phyloP scores from a whole-genome alignment of 805 yeast species.

The Ogataea ramenticola region DNA sequence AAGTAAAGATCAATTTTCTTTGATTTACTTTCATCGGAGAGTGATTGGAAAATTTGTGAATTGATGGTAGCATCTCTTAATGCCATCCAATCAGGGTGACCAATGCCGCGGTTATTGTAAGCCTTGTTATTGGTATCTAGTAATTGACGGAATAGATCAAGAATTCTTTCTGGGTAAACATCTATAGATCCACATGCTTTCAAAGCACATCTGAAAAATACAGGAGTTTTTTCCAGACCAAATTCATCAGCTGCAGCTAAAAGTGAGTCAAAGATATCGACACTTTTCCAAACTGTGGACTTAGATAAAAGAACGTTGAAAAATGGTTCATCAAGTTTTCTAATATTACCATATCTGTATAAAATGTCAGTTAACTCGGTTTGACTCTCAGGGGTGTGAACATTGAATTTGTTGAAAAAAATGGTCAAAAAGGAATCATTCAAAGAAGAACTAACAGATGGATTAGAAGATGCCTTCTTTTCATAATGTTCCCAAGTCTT shows the following conservation, averaged over 20 bases:
- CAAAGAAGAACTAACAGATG: conserved; percentile 64
- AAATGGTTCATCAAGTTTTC: conserved; percentile 71
- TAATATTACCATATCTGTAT: conserved; percentile 45
- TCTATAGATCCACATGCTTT: conserved; percentile 63
- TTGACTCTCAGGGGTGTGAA: conserved; percentile 46
- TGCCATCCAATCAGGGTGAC: conserved; percentile 82
- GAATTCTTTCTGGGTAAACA: conserved; percentile 42
- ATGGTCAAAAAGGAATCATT: conserved; percentile 62
- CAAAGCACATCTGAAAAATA: conserved; percentile 64
- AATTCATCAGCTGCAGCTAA: conserved; percentile 53
- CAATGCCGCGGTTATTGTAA: conserved; percentile 51
- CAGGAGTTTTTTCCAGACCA: conserved; percentile 54
- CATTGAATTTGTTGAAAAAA: conserved; percentile 58
- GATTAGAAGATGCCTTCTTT: conserved; percentile 37
- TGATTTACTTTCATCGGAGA: conserved; percentile 8
- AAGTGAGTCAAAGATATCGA: conserved; percentile 55
- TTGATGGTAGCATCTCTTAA: conserved; percentile 69
- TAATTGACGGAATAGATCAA: conserved; percentile 22
- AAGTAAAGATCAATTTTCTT: conserved; percentile 47
- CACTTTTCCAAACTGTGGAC: conserved; percentile 58
- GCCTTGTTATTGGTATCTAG: conserved; percentile 37
- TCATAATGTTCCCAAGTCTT: conserved; percentile 52
- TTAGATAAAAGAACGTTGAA: conserved; percentile 68
- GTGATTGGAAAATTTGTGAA: conserved; percentile 24
- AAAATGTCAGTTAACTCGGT: conserved; percentile 49